Evolutionary conservation across 352 stramenopile genomes (phyloP), one percentile per base, ranked within the genome.

Genomic region (Pythium pyrilobum): DNA sequence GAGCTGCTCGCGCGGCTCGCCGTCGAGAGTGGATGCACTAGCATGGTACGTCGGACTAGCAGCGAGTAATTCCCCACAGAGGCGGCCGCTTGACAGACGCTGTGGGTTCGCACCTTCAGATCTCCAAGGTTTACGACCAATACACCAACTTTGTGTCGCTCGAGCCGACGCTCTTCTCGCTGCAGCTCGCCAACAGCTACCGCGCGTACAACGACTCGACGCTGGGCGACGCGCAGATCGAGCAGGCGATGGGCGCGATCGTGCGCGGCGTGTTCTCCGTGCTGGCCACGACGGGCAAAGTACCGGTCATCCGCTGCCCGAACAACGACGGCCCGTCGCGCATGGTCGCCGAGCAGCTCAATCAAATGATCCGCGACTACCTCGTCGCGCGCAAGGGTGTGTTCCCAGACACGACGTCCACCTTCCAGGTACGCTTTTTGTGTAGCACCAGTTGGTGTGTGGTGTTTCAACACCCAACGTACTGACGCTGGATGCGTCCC

Each of bases 111-210:
- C n/a, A n/a, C 2, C 12, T 18, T 13, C 28, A 83, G 56, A 95
- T 99, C 67, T 85, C 90, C 40, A 97, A 96, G 57, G 83, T 99
- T 9, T 97, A 91, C 61, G 97, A 99, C 71, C 89, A 98, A 71
- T 98, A 98, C 71, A 83, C 98, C 13, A 97, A 98, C 71, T 99
- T 98, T 65, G 89, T 98, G 10, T 97, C 94, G 31, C 67, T 99
- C 11, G 96, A 99, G 72, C 80, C 89, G 43, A 77, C 84, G 61
- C 71, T 99, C 11, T 99, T 99, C 65, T 95, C 83, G 28, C 70
- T 99, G 15, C 93, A 98, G 45, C 79, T 98, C 13, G 56, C 75
- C 5, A 72, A 96, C 37, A 97, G 92, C 60, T 99, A 98, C 77
- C 72, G 77, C 23, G 71, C 85, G 41, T 98, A 97, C 71, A 99